Evolutionary conservation across 176 grass and related monocot species (phyloP).

Genomic region (Rhynchospora pubera): DNA sequence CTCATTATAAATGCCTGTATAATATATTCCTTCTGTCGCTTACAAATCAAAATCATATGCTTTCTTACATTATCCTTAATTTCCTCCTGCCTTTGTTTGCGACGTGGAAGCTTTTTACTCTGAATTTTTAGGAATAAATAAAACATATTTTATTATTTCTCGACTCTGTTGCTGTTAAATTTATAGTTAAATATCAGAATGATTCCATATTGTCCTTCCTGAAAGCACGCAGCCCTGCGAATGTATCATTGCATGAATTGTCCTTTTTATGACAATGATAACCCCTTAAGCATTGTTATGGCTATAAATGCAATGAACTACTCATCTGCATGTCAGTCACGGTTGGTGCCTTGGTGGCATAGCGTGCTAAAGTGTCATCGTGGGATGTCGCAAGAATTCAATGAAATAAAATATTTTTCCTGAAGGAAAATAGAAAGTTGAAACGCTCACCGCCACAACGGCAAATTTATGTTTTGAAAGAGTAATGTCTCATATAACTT

Average conservation of each 20-base stretch:
- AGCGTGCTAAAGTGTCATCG: background rate
- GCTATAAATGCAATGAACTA: background rate
- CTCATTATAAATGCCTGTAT: background rate
- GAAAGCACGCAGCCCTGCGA: background rate
- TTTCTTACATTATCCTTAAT: too few relatives aligned
- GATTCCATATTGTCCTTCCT: background rate
- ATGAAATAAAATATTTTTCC: background rate
- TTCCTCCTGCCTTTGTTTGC: too few relatives aligned
- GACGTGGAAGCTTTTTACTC: too few relatives aligned
- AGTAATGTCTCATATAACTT: background rate
- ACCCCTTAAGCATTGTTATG: background rate
- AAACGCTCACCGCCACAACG: background rate
- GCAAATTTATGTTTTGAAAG: background rate
- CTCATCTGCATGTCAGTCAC: slow-evolving; percentile 1
- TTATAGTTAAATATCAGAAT: background rate
- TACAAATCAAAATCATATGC: too few relatives aligned
- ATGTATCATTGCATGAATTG: background rate
- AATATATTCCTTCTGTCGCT: background rate
- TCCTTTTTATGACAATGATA: background rate
- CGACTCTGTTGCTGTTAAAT: background rate
- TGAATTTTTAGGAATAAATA: too few relatives aligned
- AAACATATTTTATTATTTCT: too few relatives aligned
- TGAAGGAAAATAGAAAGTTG: background rate
- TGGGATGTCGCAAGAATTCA: background rate
- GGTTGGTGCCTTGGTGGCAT: background rate